A percentile compares a stretch with the other conserved stretches of the same genome.
These are phyloP conservation scores for Ustilago bromivora DNA, from an alignment of 1,284 basidiomycete species.

Conservation along the genomic window DNA sequence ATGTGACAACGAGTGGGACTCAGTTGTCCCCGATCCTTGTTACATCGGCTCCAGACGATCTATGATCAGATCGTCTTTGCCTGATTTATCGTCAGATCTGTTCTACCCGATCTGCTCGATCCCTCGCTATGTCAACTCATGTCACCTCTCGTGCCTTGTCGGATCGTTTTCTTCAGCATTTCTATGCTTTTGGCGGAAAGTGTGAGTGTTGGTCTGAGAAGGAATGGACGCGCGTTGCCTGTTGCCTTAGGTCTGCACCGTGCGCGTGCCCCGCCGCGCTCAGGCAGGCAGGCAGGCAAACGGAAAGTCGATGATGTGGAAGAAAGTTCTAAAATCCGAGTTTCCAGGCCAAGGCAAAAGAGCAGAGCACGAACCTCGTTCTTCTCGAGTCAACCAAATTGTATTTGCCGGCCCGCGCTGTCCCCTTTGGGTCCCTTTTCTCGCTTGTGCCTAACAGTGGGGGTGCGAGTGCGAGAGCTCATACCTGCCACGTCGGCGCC, in stretches of 20 bases:
- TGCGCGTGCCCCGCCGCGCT: constrained; percentile 7
- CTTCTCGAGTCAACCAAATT: neutral
- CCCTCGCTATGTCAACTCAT: no score
- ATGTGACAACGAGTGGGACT: no score
- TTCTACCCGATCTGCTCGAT: no score
- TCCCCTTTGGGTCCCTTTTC: neutral
- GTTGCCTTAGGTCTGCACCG: neutral
- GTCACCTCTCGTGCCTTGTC: no score
- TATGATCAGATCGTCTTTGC: no score
- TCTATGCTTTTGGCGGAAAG: neutral
- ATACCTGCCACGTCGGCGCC: constrained; percentile 23
- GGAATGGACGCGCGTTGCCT: neutral
- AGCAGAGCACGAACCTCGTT: neutral
- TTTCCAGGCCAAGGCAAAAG: neutral
- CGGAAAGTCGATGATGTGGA: constrained; percentile 10
- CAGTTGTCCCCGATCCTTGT: no score
- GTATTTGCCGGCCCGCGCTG: neutral
- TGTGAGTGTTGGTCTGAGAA: constrained; percentile 12
- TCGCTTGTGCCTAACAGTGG: neutral
- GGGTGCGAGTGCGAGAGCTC: neutral
- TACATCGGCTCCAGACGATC: no score
- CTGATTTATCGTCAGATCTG: no score
- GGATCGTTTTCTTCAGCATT: no score
- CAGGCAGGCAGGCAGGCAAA: neutral
- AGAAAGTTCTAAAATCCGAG: constrained; percentile 23